phyloP scores from a whole-genome alignment of 1,284 basidiomycete genomes.

The Malassezia slooffiae region DNA sequence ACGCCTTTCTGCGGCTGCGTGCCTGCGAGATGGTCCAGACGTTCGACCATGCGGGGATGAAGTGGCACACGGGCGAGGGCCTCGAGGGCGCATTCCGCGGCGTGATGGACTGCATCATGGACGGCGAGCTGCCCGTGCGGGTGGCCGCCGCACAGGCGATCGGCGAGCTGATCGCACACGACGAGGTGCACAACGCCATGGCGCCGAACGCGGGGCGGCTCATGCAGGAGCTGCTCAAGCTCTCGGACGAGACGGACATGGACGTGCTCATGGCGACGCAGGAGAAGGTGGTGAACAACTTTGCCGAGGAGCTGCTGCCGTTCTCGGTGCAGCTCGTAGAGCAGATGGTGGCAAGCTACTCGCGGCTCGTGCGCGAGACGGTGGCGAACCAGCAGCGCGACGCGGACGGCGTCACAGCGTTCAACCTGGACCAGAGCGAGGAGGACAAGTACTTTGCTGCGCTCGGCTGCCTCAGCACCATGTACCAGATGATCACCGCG shows the following conservation, averaged over 20 bases:
- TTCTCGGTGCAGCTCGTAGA: slow-evolving; percentile 71
- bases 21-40: slow-evolving; percentile 34
- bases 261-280: slow-evolving; percentile 68
- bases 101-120: slow-evolving; percentile 47
- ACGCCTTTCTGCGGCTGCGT: slow-evolving; percentile 37
- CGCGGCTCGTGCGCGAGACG: slow-evolving; percentile 51
- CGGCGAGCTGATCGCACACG: slow-evolving; percentile 62
- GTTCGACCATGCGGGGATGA: slow-evolving; percentile 36
- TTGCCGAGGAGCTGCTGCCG: slow-evolving; percentile 71
- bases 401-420: slow-evolving; percentile 46
- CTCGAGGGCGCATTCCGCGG: slow-evolving; percentile 38
- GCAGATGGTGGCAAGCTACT: slow-evolving; percentile 53
- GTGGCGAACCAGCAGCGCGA: slow-evolving; percentile 52
- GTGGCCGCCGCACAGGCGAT: slow-evolving; percentile 72
- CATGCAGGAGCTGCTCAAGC: slow-evolving; percentile 76
- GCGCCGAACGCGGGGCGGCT: slow-evolving; percentile 72
- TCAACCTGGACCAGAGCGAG: slow-evolving; percentile 62
- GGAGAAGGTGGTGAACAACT: slow-evolving; percentile 75
- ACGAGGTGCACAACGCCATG: slow-evolving; percentile 61
- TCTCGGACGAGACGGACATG: slow-evolving; percentile 78
- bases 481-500: slow-evolving; percentile 53
- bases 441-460: slow-evolving; percentile 52
- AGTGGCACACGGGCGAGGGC: slow-evolving; percentile 29
- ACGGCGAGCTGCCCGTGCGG: slow-evolving; percentile 68
- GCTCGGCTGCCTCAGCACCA: slow-evolving; percentile 58